Percentiles rank a stretch among this genome's conserved stretches.
Evolutionary conservation across 2,329 filamentous ascomycete species (phyloP).

Genomic region (Cladophialophora bantiana): DNA sequence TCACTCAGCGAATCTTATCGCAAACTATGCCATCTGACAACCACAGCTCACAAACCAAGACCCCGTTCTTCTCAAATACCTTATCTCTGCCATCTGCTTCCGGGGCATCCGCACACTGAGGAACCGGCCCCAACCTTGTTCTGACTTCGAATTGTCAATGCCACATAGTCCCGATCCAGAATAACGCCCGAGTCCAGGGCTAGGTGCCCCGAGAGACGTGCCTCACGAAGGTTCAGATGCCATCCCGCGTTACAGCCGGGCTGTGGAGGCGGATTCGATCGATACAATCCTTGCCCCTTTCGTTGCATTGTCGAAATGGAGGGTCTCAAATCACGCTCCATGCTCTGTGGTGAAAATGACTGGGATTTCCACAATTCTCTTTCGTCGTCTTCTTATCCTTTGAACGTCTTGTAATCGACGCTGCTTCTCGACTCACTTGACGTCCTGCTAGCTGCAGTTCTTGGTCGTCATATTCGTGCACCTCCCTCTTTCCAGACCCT

Average conservation of each 20-base stretch:
- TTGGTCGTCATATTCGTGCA: neutral
- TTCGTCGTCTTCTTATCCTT: neutral
- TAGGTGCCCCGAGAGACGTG: neutral
- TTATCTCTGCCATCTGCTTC: constrained; percentile 12
- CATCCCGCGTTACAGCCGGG: constrained; percentile 4
- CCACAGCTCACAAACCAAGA: neutral
- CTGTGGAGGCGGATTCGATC: constrained; percentile 3
- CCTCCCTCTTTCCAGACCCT: neutral
- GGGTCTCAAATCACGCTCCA: neutral
- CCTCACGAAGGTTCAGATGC: neutral
- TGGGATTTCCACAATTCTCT: neutral
- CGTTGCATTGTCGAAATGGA: neutral
- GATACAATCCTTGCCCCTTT: neutral
- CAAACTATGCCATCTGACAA: neutral
- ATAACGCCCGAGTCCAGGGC: neutral
- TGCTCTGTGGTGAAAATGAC: neutral
- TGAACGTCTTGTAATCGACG: neutral
- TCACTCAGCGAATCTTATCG: constrained; percentile 16
- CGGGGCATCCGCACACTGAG: constrained; percentile 7
- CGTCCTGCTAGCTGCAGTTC: neutral
- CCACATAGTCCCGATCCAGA: constrained; percentile 2
- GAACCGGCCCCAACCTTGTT: neutral
- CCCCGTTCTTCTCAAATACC: constrained; percentile 3
- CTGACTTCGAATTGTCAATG: constrained; percentile 6
- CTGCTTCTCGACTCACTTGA: neutral